These are phyloP conservation scores for Penicillium herquei DNA, from an alignment of 495 filamentous ascomycete genomes.

Conservation along the genomic window DNA sequence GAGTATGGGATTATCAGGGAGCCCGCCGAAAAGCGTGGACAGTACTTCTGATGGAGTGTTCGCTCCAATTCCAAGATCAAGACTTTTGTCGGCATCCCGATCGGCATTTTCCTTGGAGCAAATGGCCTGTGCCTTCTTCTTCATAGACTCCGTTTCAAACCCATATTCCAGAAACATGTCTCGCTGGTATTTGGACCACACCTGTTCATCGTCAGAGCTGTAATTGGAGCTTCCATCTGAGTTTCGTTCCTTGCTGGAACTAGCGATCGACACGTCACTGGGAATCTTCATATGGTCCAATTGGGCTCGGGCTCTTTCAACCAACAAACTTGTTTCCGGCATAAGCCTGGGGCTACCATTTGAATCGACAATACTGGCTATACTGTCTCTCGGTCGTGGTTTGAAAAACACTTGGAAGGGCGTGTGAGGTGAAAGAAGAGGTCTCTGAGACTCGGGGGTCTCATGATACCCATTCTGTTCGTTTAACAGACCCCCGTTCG, in stretches of 20 bases:
- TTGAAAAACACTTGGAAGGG: background rate
- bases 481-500: background rate
- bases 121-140: background rate
- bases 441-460: constrained; percentile 23
- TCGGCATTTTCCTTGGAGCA: background rate
- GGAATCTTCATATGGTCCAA: constrained; percentile 2
- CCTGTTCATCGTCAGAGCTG: constrained; percentile 1
- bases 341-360: constrained; percentile 31
- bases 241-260: constrained; percentile 8
- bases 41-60: background rate
- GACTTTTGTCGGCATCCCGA: no score
- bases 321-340: background rate
- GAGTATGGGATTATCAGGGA: background rate
- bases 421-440: constrained; percentile 13
- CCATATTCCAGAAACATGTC: constrained; percentile 28
- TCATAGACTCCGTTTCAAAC: constrained; percentile 7
- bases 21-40: background rate
- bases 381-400: background rate
- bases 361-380: constrained; percentile 24
- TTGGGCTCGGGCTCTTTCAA: background rate
- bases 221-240: constrained; percentile 4
- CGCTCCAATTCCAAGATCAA: background rate
- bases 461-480: background rate
- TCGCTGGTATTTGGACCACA: constrained; percentile 20
- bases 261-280: constrained; percentile 1